Conservation (phyloP, 257 asterid genomes). For the Solanum stenotomum region DNA sequence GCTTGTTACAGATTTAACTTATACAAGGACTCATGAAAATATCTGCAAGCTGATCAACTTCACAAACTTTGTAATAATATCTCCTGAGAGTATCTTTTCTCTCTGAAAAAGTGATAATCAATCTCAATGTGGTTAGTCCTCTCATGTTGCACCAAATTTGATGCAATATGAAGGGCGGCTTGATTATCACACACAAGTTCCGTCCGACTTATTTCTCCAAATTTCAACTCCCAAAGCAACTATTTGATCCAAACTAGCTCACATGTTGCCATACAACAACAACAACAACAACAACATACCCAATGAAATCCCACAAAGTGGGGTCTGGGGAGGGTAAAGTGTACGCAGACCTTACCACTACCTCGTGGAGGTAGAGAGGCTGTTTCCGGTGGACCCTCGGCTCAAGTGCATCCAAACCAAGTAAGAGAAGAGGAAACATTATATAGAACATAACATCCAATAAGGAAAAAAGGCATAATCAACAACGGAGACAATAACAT, state of each 20-base stretch:
- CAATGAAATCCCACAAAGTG: no score
- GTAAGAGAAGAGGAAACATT: no score
- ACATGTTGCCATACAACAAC: not conserved
- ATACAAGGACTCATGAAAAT: not conserved
- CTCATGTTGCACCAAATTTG: not conserved
- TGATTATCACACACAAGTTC: not conserved
- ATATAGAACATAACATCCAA: no score
- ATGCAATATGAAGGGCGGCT: not conserved
- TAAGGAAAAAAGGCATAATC: no score
- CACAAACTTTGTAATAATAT: not conserved
- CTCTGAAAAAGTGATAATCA: not conserved
- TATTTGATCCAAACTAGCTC: not conserved
- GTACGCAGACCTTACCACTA: no score
- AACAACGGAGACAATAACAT: no score
- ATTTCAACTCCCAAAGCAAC: not conserved
- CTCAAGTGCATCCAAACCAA: no score
- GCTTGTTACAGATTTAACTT: not conserved
- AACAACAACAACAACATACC: no score
- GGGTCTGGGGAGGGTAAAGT: no score
- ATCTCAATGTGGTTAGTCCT: not conserved
- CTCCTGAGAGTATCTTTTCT: not conserved
- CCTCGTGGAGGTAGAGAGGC: no score
- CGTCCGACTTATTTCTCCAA: not conserved
- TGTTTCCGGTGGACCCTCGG: no score
- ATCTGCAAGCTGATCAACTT: not conserved